These are phyloP conservation scores for Volvox reticuliferus DNA, from an alignment of 139 green algal species.

Conservation along the genomic window DNA sequence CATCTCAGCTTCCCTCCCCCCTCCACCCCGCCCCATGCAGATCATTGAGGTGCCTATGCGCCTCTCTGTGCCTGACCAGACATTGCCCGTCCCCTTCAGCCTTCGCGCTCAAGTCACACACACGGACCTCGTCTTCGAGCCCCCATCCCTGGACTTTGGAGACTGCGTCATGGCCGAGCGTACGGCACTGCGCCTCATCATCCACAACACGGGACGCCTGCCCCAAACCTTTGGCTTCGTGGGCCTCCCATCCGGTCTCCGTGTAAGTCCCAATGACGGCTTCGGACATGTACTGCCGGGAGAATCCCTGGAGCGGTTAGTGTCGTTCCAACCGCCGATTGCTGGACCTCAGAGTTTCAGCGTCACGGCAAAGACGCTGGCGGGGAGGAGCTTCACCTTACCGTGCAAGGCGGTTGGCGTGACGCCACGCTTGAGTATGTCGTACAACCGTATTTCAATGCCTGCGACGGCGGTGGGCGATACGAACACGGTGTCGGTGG, in stretches of 20 bases:
- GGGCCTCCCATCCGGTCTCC: constrained; percentile 62
- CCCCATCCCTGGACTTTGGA: constrained; percentile 69
- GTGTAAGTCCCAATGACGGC: constrained; percentile 61
- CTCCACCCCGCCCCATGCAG: constrained; percentile 14
- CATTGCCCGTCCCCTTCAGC: constrained; percentile 66
- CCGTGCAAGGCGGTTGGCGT: constrained; percentile 56
- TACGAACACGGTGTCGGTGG: constrained; percentile 55
- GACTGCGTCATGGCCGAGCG: constrained; percentile 64
- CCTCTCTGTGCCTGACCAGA: constrained; percentile 68
- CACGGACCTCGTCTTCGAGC: constrained; percentile 67
- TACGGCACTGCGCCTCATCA: constrained; percentile 56
- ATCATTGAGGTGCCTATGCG: constrained; percentile 67
- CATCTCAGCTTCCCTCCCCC: constrained; percentile 53
- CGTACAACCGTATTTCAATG: constrained; percentile 64
- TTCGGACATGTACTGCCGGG: constrained; percentile 73
- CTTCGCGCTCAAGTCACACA: constrained; percentile 67
- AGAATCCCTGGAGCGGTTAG: constrained; percentile 57
- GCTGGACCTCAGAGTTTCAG: constrained; percentile 63
- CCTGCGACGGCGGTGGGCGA: constrained; percentile 71
- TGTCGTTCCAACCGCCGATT: constrained; percentile 66
- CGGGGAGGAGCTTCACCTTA: constrained; percentile 68
- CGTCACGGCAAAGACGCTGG: constrained; percentile 50
- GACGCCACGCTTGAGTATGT: constrained; percentile 60
- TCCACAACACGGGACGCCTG: constrained; percentile 70
- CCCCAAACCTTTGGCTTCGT: constrained; percentile 73